Conservation (phyloP, 345 rosid species). For the Punica granatum region DNA sequence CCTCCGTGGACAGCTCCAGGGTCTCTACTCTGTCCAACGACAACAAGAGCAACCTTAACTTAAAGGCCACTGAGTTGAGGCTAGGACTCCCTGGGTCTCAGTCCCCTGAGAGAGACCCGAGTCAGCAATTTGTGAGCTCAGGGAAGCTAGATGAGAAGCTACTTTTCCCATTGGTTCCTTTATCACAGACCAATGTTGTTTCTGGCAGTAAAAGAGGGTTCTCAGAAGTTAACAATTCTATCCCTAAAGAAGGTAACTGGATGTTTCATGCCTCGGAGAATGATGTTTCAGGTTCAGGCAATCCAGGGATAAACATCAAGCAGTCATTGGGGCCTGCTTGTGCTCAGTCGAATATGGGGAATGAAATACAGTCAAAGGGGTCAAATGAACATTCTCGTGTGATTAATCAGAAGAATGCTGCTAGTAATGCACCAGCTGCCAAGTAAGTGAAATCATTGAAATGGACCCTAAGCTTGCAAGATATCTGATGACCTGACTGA, state of each 20-base stretch:
- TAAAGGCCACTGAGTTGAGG: slow-evolving; percentile 79
- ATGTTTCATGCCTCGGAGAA: slow-evolving; percentile 37
- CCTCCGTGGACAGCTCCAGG: slow-evolving; percentile 69
- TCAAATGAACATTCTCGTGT: slow-evolving; percentile 26
- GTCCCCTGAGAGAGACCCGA: slow-evolving; percentile 55
- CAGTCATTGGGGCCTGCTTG: slow-evolving; percentile 15
- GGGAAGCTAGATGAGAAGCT: slow-evolving; percentile 62
- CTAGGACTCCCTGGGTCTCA: slow-evolving; percentile 84
- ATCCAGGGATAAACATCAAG: slow-evolving; percentile 42
- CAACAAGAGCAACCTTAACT: slow-evolving; percentile 47
- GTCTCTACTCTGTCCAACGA: slow-evolving; percentile 37
- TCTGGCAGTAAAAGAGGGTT: slow-evolving; percentile 83
- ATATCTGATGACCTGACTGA: no score
- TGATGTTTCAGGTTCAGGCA: slow-evolving; percentile 32
- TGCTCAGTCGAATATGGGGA: background rate
- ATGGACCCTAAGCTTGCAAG: background rate
- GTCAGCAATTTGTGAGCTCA: slow-evolving; percentile 32
- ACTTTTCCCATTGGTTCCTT: slow-evolving; percentile 67
- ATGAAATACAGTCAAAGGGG: slow-evolving; percentile 35
- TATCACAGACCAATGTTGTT: slow-evolving; percentile 37
- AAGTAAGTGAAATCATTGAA: slow-evolving; percentile 41
- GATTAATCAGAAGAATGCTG: slow-evolving; percentile 40
- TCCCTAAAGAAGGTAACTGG: slow-evolving; percentile 55
- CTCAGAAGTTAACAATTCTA: slow-evolving; percentile 58
- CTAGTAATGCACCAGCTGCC: slow-evolving; percentile 50